phyloP scores from a whole-genome alignment of 176 grass and related monocot genomes.

The Dendrocalamus sinicus region DNA sequence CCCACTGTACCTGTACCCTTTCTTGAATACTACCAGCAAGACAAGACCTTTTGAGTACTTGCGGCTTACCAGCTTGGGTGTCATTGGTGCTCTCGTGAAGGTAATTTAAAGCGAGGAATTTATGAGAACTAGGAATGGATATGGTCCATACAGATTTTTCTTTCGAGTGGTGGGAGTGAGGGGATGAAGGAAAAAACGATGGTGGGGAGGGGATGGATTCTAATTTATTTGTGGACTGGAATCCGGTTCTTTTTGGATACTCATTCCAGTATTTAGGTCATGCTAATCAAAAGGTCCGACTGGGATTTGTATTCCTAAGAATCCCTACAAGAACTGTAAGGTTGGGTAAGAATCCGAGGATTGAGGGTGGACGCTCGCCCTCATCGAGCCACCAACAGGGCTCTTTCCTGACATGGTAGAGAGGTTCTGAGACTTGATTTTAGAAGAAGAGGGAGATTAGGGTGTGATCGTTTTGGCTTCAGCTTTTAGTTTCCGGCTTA shows the following conservation, averaged over 20 bases:
- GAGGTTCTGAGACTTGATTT: too few species aligned
- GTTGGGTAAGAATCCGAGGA: background rate
- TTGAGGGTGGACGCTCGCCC: too few species aligned
- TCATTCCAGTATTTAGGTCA: slow-evolving; percentile 1
- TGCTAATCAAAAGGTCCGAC: slow-evolving; percentile 9
- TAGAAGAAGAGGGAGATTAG: too few species aligned
- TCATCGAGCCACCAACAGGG: too few species aligned
- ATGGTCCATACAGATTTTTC: slow-evolving; percentile 1
- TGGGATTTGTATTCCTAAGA: slow-evolving; percentile 8
- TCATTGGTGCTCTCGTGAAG: slow-evolving; percentile 98
- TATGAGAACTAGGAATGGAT: slow-evolving; percentile 18
- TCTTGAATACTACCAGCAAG: slow-evolving; percentile 81
- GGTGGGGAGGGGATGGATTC: background rate
- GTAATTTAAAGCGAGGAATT: slow-evolving; percentile 50
- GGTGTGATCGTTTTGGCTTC: too few species aligned
- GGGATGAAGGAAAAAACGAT: background rate
- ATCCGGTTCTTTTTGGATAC: slow-evolving; percentile 7
- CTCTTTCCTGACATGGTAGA: too few species aligned
- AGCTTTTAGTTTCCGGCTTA: too few species aligned
- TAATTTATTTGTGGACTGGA: background rate
- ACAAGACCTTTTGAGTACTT: slow-evolving; percentile 87
- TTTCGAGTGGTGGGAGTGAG: background rate
- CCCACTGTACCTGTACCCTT: slow-evolving; percentile 89
- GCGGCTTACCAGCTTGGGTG: slow-evolving; percentile 89
- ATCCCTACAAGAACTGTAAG: slow-evolving; percentile 8